Conservation (phyloP, 495 filamentous ascomycete species). For the Articulospora tetracladia region DNA sequence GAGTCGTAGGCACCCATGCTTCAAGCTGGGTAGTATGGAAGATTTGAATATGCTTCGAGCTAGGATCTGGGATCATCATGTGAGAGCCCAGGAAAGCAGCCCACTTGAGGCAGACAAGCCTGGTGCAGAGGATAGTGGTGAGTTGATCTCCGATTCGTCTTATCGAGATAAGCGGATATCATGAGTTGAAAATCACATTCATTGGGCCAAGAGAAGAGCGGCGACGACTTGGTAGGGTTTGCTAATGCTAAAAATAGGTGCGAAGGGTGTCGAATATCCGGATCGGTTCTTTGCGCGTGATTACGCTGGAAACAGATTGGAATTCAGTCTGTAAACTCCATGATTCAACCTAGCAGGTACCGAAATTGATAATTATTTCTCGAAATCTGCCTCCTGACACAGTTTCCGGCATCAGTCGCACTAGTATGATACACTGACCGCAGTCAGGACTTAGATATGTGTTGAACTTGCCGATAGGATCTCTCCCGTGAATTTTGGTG, state of each 20-base stretch:
- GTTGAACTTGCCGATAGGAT: too few relatives aligned
- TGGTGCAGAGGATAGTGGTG: constrained; percentile 47
- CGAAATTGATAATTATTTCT: not conserved
- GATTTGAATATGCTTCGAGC: constrained; percentile 42
- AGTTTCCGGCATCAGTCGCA: too few relatives aligned
- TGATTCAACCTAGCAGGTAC: not conserved
- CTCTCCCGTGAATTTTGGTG: too few relatives aligned
- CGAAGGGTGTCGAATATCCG: constrained; percentile 54
- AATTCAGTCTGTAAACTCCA: constrained; percentile 48
- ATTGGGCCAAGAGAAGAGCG: too few relatives aligned
- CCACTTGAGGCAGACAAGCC: constrained; percentile 54
- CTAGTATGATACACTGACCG: too few relatives aligned
- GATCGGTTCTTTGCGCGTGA: constrained; percentile 60
- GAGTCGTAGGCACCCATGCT: constrained; percentile 53
- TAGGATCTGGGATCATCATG: constrained; percentile 51
- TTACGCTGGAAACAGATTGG: constrained; percentile 57
- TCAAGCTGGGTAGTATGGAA: constrained; percentile 42
- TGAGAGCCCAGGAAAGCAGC: constrained; percentile 41
- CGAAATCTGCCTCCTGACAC: not conserved
- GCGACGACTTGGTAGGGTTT: not conserved
- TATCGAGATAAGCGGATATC: too few relatives aligned
- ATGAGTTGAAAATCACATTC: too few relatives aligned
- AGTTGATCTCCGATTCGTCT: constrained; percentile 17
- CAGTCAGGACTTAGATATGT: too few relatives aligned
- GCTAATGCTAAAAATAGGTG: constrained; percentile 29